phyloP scores from a whole-genome alignment of 331 rosid genomes.

The Cydonia oblonga region DNA sequence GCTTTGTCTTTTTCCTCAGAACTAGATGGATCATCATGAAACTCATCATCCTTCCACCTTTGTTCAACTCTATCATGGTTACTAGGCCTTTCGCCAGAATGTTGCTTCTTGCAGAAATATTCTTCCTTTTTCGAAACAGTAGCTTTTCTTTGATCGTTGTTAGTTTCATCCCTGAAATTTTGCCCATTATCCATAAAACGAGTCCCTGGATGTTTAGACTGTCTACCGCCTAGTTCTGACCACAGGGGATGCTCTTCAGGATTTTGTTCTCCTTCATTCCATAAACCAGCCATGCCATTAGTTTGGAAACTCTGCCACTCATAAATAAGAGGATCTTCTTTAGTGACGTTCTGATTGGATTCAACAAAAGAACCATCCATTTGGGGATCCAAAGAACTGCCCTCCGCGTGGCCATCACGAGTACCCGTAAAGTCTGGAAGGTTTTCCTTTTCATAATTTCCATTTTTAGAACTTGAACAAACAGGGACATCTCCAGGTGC shows the following conservation, averaged over 20 bases:
- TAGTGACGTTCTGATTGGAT: slow-evolving; percentile 15
- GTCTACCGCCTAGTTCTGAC: slow-evolving; percentile 12
- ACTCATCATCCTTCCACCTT: slow-evolving; percentile 7
- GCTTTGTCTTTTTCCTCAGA: not conserved
- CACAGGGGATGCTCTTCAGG: slow-evolving; percentile 10
- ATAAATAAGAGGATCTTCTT: slow-evolving; percentile 18
- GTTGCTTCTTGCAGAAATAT: not conserved
- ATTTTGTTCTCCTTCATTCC: slow-evolving; percentile 4
- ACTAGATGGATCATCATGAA: slow-evolving; percentile 1
- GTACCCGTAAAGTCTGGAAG: slow-evolving; percentile 16
- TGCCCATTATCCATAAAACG: slow-evolving; percentile 9
- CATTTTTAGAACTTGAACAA: slow-evolving; percentile 32
- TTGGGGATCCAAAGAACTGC: slow-evolving; percentile 7
- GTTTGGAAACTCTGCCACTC: not conserved
- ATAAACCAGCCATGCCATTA: slow-evolving; percentile 13
- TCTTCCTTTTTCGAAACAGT: not conserved
- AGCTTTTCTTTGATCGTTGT: not conserved
- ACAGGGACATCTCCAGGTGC: slow-evolving; percentile 24
- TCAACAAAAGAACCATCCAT: slow-evolving; percentile 9
- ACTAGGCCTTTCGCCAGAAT: not conserved
- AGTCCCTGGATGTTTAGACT: not conserved
- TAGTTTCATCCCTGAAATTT: not conserved
- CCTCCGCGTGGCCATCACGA: slow-evolving; percentile 11
- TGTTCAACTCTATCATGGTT: slow-evolving; percentile 8
- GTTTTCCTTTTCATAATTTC: slow-evolving; percentile 20